Evolutionary conservation across 768 basidiomycete species (phyloP).

Genomic region (Suillus variegatus): DNA sequence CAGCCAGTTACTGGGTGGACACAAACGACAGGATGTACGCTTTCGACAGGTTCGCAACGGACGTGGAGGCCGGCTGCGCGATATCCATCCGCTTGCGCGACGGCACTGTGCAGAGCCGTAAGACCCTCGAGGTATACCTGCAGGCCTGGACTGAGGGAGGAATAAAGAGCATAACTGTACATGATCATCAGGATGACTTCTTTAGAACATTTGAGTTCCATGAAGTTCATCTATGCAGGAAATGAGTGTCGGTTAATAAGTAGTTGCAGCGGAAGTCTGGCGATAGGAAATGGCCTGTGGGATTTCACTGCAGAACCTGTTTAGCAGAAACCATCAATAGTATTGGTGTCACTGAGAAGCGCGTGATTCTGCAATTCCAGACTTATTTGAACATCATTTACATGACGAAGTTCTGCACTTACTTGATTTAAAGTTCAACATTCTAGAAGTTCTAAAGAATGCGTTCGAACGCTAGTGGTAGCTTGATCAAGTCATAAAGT

Average conservation of each 20-base stretch:
- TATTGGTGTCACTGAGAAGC: not conserved
- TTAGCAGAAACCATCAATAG: too few species aligned
- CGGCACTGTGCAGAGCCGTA: conserved; percentile 72
- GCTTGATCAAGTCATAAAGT: too few species aligned
- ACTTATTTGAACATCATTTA: not conserved
- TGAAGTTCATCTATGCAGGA: too few species aligned
- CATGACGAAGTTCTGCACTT: too few species aligned
- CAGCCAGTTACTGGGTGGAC: too few species aligned
- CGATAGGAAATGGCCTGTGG: not conserved
- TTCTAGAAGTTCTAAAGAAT: too few species aligned
- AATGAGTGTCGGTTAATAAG: not conserved
- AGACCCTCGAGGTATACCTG: conserved; percentile 78
- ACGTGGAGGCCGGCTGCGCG: conserved; percentile 70
- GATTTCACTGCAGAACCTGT: not conserved
- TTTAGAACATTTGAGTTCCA: too few species aligned
- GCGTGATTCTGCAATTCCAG: not conserved
- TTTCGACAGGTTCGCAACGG: conserved; percentile 67
- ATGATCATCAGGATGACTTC: conserved; percentile 11
- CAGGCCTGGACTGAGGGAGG: conserved; percentile 72
- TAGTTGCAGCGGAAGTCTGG: not conserved
- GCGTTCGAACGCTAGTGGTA: too few species aligned
- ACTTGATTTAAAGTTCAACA: too few species aligned
- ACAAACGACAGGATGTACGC: conserved; percentile 80
- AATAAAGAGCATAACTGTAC: conserved; percentile 77
- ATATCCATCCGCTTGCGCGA: conserved; percentile 75